Evolutionary conservation across 345 rosid genomes (phyloP).

Genomic region (Jatropha curcas): DNA sequence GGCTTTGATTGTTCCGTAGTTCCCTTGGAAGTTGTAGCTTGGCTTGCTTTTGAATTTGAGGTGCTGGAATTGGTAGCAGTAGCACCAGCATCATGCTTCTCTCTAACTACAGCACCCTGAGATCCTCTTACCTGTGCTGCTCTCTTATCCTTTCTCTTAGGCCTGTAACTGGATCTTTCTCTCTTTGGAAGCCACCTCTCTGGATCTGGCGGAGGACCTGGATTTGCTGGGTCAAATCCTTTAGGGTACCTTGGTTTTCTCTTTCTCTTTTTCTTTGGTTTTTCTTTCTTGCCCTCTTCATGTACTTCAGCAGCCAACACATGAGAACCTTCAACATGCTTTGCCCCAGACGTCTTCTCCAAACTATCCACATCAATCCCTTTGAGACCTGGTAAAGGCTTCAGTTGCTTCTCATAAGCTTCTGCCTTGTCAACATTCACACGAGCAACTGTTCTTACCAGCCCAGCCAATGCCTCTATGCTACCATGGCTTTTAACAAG

Average conservation of each 20-base stretch:
- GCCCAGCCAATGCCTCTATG: conserved; percentile 76
- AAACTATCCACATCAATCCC: conserved; percentile 69
- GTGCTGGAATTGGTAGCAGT: conserved; percentile 28
- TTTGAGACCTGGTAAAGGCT: conserved; percentile 70
- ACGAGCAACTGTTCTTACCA: conserved; percentile 83
- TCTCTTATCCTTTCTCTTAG: conserved; percentile 94
- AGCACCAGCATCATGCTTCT: conserved; percentile 64
- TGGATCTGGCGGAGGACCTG: conserved; percentile 97
- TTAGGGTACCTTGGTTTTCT: conserved; percentile 96
- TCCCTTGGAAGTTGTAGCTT: conserved; percentile 45
- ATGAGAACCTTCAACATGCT: conserved; percentile 55
- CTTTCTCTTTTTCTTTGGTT: conserved; percentile 91
- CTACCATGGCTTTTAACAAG: conserved; percentile 70
- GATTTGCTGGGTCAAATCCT: conserved; percentile 96
- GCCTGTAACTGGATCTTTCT: conserved; percentile 88
- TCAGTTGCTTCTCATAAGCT: conserved; percentile 73
- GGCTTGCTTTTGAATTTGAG: conserved; percentile 18
- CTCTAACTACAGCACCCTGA: conserved; percentile 80
- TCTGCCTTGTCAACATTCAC: conserved; percentile 87
- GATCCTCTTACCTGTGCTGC: conserved; percentile 96
- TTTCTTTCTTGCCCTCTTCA: conserved; percentile 75
- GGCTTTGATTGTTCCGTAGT: conserved; percentile 51
- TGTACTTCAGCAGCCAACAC: conserved; percentile 31
- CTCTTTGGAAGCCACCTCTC: conserved; percentile 99
- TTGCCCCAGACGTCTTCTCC: conserved; percentile 88